These are phyloP conservation scores for Aspergillus phoenicis DNA, from an alignment of 2,329 filamentous ascomycete species.

Conservation along the genomic window DNA sequence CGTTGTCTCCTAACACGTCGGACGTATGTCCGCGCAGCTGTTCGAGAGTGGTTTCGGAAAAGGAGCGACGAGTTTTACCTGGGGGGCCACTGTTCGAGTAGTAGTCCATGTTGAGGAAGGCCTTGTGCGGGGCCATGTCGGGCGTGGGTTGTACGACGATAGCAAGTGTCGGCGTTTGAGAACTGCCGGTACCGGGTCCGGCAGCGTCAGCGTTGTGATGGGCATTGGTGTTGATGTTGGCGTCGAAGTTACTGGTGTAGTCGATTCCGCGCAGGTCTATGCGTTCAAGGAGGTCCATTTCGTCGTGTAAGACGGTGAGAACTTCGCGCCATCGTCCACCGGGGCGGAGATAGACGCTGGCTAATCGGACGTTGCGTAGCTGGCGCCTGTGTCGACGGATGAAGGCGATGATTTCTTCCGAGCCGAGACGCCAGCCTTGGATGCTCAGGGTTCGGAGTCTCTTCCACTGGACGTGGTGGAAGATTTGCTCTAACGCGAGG, in stretches of 20 bases:
- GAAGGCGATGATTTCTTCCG: slow-evolving; percentile 62
- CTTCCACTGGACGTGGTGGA: slow-evolving; percentile 64
- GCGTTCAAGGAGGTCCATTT: slow-evolving; percentile 62
- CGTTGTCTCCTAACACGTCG: slow-evolving; percentile 43
- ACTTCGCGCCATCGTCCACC: slow-evolving; percentile 65
- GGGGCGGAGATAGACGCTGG: slow-evolving; percentile 63
- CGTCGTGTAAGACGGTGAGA: slow-evolving; percentile 56
- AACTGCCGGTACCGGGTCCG: slow-evolving; percentile 8
- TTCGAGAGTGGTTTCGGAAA: slow-evolving; percentile 24
- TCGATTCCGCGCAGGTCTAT: slow-evolving; percentile 64
- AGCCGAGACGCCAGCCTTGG: slow-evolving; percentile 64
- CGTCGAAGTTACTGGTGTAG: slow-evolving; percentile 59
- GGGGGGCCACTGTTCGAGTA: slow-evolving; percentile 3
- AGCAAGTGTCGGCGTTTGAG: slow-evolving; percentile 20
- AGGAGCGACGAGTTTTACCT: slow-evolving; percentile 10
- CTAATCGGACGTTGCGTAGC: slow-evolving; percentile 61
- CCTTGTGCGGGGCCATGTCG: slow-evolving; percentile 17
- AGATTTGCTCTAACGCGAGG: slow-evolving; percentile 61
- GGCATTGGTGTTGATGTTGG: slow-evolving; percentile 24
- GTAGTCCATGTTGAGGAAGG: slow-evolving; percentile 20
- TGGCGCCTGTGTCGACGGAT: slow-evolving; percentile 58
- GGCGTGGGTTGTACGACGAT: slow-evolving; percentile 21
- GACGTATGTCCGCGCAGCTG: slow-evolving; percentile 30
- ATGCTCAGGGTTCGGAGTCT: slow-evolving; percentile 66
- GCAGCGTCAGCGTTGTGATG: not conserved